Evolutionary conservation across 306 rosid genomes (phyloP), one percentile per base, ranked within the genome.

Genomic region (Rosa chinensis): DNA sequence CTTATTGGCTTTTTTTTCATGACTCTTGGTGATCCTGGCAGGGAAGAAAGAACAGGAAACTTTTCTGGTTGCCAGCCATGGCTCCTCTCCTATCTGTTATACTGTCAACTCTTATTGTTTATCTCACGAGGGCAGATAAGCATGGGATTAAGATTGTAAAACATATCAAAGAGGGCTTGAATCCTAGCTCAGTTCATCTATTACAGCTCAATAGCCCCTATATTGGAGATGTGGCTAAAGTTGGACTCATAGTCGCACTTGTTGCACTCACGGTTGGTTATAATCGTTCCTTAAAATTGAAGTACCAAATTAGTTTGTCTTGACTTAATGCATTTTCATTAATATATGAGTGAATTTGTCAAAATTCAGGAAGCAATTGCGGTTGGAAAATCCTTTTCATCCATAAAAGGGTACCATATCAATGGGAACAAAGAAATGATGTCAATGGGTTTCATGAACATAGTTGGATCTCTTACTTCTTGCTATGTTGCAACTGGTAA

Each of bases 341-440:
- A 2, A 8, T 32, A 32, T 32, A 32, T 35, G 64, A 6, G 16
- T 70, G 39, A 17, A 35, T 68, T 48, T 78, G 8, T 42, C 23
- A 62, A 71, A 28, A 1, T 75, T 55, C 77, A 94, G 97, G 99
- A 95, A 83, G 89, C 98, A 62, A 77, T 95, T 70, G 97, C 98
- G 10, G 99, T 95, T 52, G 98, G 99, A 1, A 85, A 97, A 75
- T 91, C 96, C 2, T 92, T 95, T 71, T 90, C 98, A 35, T 78
- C 96, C 10, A 83, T 95, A 40, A 89, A 89, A 84, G 95, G 94
- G 20, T 95, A 92, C 84, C 92, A 78, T 76, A 80, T 91, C 5
- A 94, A 91, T 39, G 99, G 97, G 37, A 95, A 92, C 92, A 95
- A 84, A 82, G 98, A 95, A 77, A 90, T 92, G 99, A 56, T 92